phyloP scores from a whole-genome alignment of 192 early-diverging fungal genomes.

The Chytriomyces confervae region DNA sequence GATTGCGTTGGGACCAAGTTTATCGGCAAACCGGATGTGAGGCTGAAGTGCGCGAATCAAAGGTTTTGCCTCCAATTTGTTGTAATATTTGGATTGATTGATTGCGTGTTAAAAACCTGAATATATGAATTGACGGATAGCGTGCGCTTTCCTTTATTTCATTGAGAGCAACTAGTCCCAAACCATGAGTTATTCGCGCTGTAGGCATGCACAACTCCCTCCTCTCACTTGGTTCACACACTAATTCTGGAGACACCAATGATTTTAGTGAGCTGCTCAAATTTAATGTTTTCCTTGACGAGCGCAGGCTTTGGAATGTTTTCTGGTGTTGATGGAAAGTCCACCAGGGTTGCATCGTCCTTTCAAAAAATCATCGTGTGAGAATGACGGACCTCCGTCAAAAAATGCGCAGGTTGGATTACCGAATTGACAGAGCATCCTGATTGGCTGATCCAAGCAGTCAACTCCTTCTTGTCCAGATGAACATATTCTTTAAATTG shows the following conservation, averaged over 20 bases:
- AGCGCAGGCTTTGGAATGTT: conserved; percentile 86
- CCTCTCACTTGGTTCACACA: background rate
- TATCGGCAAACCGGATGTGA: too few relatives aligned
- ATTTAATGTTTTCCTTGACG: conserved; percentile 87
- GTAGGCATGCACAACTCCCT: background rate
- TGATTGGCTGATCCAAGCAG: conserved; percentile 46
- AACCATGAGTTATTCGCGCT: too few relatives aligned
- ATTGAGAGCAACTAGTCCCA: too few relatives aligned
- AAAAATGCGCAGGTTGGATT: background rate
- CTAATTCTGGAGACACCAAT: conserved; percentile 36
- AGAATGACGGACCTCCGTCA: background rate
- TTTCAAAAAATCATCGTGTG: background rate
- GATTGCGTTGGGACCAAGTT: background rate
- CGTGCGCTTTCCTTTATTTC: too few relatives aligned
- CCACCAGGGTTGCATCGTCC: conserved; percentile 58
- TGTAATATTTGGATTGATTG: too few relatives aligned
- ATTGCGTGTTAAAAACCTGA: too few relatives aligned
- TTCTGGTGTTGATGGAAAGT: conserved; percentile 79
- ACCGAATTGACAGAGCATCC: conserved; percentile 39
- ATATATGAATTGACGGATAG: too few relatives aligned
- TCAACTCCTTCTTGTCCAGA: conserved; percentile 69
- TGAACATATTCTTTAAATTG: conserved; percentile 70
- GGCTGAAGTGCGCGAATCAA: too few relatives aligned
- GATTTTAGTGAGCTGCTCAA: conserved; percentile 68
- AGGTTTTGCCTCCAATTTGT: too few relatives aligned